Conservation (phyloP, 2,329 filamentous ascomycete genomes). For the Aspergillus fructus region DNA sequence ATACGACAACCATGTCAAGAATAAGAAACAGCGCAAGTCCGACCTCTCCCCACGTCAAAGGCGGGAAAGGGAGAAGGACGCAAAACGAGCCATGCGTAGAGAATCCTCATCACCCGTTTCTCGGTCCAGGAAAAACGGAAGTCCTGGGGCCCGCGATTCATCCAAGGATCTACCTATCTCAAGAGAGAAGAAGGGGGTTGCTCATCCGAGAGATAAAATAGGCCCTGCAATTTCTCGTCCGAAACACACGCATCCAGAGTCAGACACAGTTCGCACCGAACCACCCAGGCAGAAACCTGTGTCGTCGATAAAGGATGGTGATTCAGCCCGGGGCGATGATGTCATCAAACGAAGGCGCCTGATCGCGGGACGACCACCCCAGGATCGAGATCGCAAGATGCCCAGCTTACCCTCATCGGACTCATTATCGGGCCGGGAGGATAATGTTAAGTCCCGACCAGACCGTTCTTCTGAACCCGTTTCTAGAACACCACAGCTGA, state of each 20-base stretch:
- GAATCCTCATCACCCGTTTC: constrained; percentile 42
- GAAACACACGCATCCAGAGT: constrained; percentile 27
- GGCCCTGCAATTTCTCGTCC: neutral
- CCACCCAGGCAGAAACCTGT: constrained; percentile 29
- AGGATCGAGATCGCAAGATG: constrained; percentile 35
- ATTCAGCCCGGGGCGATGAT: constrained; percentile 36
- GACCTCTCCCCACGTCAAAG: constrained; percentile 37
- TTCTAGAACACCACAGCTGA: constrained; percentile 29
- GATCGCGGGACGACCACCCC: constrained; percentile 42
- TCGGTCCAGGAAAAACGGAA: constrained; percentile 33
- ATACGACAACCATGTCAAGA: constrained; percentile 39
- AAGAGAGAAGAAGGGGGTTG: constrained; percentile 26
- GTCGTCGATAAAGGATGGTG: constrained; percentile 29
- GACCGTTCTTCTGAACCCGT: constrained; percentile 27
- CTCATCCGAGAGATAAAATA: constrained; percentile 23
- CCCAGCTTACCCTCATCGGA: constrained; percentile 42
- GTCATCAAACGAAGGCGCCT: constrained; percentile 39
- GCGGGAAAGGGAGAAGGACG: constrained; percentile 41
- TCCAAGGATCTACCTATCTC: constrained; percentile 24
- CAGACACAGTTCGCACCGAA: constrained; percentile 29
- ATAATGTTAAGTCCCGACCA: constrained; percentile 30
- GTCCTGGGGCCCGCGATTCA: constrained; percentile 30
- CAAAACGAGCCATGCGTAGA: constrained; percentile 31
- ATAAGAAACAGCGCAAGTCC: constrained; percentile 34
- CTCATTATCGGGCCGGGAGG: constrained; percentile 41